These are phyloP conservation scores for Pharnaceum exiguum DNA, from an alignment of 148 eudicot species.

Conservation along the genomic window DNA sequence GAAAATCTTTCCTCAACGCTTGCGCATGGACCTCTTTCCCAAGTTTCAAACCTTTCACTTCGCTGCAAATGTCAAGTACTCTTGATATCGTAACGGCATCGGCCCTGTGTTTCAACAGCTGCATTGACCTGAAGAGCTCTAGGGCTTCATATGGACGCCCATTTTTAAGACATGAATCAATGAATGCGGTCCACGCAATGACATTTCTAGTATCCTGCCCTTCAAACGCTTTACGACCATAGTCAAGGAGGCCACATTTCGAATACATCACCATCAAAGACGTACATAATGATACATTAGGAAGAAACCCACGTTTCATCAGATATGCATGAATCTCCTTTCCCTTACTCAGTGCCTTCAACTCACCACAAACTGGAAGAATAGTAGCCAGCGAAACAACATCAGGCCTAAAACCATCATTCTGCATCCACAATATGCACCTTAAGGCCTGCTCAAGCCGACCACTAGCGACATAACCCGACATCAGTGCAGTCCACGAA, in stretches of 20 bases:
- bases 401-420: slow-evolving; percentile 92
- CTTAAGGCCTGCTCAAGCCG: slow-evolving; percentile 77
- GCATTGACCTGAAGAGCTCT: slow-evolving; percentile 67
- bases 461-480: slow-evolving; percentile 71
- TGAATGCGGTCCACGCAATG: slow-evolving; percentile 79
- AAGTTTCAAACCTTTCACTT: slow-evolving; percentile 39
- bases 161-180: slow-evolving; percentile 45
- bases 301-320: slow-evolving; percentile 50
- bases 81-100: slow-evolving; percentile 61
- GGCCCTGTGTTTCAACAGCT: slow-evolving; percentile 63
- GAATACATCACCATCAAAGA: slow-evolving; percentile 91
- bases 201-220: slow-evolving; percentile 58
- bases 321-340: slow-evolving; percentile 67
- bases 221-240: slow-evolving; percentile 44
- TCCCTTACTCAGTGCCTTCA: slow-evolving; percentile 64
- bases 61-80: slow-evolving; percentile 43
- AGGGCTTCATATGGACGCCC: slow-evolving; percentile 47
- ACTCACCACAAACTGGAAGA: slow-evolving; percentile 64
- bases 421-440: slow-evolving; percentile 86
- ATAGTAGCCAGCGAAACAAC: slow-evolving; percentile 73
- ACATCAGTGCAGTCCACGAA: slow-evolving; percentile 85
- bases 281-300: slow-evolving; percentile 60
- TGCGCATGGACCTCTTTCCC: slow-evolving; percentile 82
- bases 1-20: slow-evolving; percentile 49
- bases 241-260: slow-evolving; percentile 54